A percentile compares a stretch with the other conserved stretches of the same genome.
phyloP scores from a whole-genome alignment of 306 rosid genomes.

The Sesbania bispinosa region DNA sequence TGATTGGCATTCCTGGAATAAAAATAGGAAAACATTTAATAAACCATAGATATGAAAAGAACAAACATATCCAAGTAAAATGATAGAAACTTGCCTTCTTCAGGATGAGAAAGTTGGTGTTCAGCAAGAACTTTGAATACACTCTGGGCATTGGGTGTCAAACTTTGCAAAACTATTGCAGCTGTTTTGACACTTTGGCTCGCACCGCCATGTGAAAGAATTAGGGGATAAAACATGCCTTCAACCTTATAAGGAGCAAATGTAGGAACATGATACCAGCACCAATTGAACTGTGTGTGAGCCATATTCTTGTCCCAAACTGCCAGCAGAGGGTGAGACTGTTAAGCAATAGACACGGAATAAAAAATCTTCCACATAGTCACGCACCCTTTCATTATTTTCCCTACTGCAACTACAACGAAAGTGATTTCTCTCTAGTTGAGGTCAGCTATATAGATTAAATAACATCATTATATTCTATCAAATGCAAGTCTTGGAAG shows the following conservation, averaged over 20 bases:
- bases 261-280: conserved; percentile 94
- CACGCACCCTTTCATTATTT: conserved; percentile 6
- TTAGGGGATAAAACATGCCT: conserved; percentile 77
- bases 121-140: conserved; percentile 91
- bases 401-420: neutral
- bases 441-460: neutral
- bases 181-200: conserved; percentile 85
- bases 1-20: conserved; percentile 76
- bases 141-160: conserved; percentile 92
- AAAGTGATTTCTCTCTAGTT: neutral
- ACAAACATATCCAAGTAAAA: conserved; percentile 15
- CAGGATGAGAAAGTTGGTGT: conserved; percentile 74
- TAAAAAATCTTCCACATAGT: neutral
- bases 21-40: neutral
- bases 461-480: neutral
- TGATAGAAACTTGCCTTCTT: conserved; percentile 53
- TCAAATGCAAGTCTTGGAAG: neutral
- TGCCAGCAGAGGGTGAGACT: conserved; percentile 30
- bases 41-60: neutral
- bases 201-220: conserved; percentile 70
- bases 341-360: conserved; percentile 11
- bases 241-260: conserved; percentile 77
- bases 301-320: conserved; percentile 99
- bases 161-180: conserved; percentile 77
- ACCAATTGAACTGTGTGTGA: conserved; percentile 89